Base-by-base conservation (phyloP, 371 early-diverging fungal species). In the Catenaria anguillulae region DNA sequence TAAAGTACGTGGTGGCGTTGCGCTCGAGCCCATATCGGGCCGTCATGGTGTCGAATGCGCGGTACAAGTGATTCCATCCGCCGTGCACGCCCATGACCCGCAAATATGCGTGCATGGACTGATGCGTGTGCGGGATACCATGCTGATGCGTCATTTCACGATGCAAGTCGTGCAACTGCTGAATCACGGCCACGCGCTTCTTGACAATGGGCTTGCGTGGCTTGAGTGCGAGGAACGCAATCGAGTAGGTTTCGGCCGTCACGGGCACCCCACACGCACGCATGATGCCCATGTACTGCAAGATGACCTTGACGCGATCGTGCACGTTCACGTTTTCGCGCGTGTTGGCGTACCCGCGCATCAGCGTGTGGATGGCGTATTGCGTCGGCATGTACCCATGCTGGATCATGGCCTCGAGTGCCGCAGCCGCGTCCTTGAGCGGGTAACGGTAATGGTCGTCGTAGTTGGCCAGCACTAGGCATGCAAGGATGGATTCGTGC, bases 291-390 rank as follows among this genome's bases (percentile, higher is more conserved):
- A 58, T 35, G 43, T 40, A 58, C 36, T 15, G 40, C 42, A 3
- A 10, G 33, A 58, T 35, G 17, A 58, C 0, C 6, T 33, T 31
- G 36, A 12, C 33, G 26, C 42, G 36, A 24, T 34, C 26, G 15
- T 6, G 8, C 26, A 26, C 12, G 40, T 42, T 24, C 17, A 58
- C 36, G 40, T 15, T 6, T 5, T 58, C 58, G 24, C 13, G 33
- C 15, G 33, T 58, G 43, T 58, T 58, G 40, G 43, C 58, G 29
- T 34, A 31, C 13, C 34, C 58, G 35, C 58, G 58, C 58, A 58
- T 58, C 58, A 58, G 26, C 36, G 58, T 35, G 17, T 58, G 58
- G 43, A 58, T 33, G 24, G 58, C 58, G 31, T 35, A 36, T 21
- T 33, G 12, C 15, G 58, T 15, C 58, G 58, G 36, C 21, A 24